phyloP scores from a whole-genome alignment of 495 filamentous ascomycete species.

The Venustampulla echinocandica region DNA sequence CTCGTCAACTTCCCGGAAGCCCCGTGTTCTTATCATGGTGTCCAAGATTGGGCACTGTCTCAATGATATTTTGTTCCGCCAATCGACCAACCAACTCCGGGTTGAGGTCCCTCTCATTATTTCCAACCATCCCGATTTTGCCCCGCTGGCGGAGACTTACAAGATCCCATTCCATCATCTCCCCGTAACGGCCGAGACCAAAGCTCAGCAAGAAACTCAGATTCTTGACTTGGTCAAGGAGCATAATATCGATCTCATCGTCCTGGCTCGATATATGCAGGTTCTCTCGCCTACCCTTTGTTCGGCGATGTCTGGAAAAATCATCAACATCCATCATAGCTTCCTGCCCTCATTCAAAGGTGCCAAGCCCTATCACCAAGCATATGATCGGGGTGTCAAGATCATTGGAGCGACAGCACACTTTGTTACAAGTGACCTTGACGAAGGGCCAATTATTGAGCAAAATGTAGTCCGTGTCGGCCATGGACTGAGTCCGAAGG shows the following conservation, averaged over 20 bases:
- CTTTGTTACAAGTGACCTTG: conserved; percentile 66
- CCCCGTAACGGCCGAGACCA: conserved; percentile 61
- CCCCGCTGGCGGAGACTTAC: conserved; percentile 55
- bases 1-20: conserved; percentile 50
- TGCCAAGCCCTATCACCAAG: conserved; percentile 74
- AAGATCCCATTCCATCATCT: conserved; percentile 66
- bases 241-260: conserved; percentile 60
- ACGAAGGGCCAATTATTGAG: conserved; percentile 74
- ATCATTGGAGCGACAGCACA: conserved; percentile 72
- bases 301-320: conserved; percentile 59
- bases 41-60: conserved; percentile 75
- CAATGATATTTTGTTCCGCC: conserved; percentile 70
- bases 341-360: conserved; percentile 76
- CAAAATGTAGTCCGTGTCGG: conserved; percentile 62
- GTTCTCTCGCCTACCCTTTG: conserved; percentile 65
- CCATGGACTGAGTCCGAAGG: conserved; percentile 61
- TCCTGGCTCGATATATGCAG: conserved; percentile 77
- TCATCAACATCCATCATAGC: conserved; percentile 78
- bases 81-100: conserved; percentile 51
- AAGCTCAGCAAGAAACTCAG: conserved; percentile 54
- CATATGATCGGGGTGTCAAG: conserved; percentile 69
- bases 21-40: conserved; percentile 69
- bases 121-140: conserved; percentile 68
- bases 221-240: conserved; percentile 56
- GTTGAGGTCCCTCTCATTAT: conserved; percentile 62